Conservation (phyloP, 192 early-diverging fungal genomes). For the Pilaira anomala region DNA sequence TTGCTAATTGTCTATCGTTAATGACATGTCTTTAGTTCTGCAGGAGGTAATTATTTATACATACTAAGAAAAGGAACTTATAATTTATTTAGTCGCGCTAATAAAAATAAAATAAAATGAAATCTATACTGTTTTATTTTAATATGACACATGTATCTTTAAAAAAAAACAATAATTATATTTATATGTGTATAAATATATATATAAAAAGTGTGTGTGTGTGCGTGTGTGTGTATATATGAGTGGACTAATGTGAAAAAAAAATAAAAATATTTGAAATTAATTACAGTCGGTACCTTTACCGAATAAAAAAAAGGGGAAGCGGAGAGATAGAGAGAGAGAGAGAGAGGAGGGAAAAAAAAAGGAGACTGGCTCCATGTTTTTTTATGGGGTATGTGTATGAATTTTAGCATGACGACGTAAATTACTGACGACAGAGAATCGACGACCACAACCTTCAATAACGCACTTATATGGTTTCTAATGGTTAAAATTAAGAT, state of each 20-base stretch:
- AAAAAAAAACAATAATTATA: conserved; percentile 3
- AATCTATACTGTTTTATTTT: background rate
- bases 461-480: conserved; percentile 50
- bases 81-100: no score
- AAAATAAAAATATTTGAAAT: background rate
- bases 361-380: background rate
- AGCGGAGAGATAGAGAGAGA: background rate
- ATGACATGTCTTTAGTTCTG: no score
- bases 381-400: conserved; percentile 1
- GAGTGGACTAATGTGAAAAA: background rate
- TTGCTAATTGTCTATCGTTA: background rate
- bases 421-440: conserved; percentile 69
- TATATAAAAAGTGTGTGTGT: background rate
- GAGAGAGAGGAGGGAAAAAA: background rate
- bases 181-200: conserved; percentile 4
- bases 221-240: background rate
- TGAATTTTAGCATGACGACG: conserved; percentile 62
- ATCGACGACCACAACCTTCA: conserved; percentile 60
- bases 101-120: background rate
- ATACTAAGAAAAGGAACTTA: no score
- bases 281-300: no score
- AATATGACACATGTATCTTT: conserved; percentile 1
- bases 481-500: conserved; percentile 1
- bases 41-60: no score
- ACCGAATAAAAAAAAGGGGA: no score